Conservation (phyloP, 192 early-diverging fungal genomes). For the Linderina pennispora region DNA sequence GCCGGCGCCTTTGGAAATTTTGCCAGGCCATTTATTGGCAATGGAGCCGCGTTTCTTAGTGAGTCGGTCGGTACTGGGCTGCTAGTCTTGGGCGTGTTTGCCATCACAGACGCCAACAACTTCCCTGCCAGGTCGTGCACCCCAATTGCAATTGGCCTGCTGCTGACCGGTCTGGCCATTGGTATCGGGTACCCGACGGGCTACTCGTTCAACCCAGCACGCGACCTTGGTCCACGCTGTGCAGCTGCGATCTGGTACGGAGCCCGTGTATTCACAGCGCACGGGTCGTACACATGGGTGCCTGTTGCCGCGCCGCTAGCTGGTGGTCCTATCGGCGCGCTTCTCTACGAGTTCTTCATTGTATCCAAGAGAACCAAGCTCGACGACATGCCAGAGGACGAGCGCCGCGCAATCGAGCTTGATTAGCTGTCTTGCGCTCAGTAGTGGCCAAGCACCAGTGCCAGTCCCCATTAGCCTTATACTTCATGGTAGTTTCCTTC, state of each 20-base stretch:
- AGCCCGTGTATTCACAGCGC: constrained; percentile 53
- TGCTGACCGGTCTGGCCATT: constrained; percentile 51
- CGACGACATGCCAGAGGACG: constrained; percentile 16
- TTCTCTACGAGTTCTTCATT: constrained; percentile 52
- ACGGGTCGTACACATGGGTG: constrained; percentile 65
- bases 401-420: constrained; percentile 20
- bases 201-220: constrained; percentile 66
- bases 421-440: no score
- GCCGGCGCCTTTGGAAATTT: constrained; percentile 45
- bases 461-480: no score
- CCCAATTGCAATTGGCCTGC: constrained; percentile 54
- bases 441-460: no score
- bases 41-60: constrained; percentile 40
- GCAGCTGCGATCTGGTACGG: constrained; percentile 67
- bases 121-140: constrained; percentile 43
- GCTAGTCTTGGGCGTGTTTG: constrained; percentile 54
- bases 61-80: constrained; percentile 63
- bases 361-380: constrained; percentile 35
- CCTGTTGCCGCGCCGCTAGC: constrained; percentile 61
- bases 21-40: constrained; percentile 45
- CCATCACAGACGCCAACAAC: constrained; percentile 53
- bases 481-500: no score
- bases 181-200: constrained; percentile 56
- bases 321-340: constrained; percentile 55
- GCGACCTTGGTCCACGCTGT: constrained; percentile 71